Conservation (phyloP, 345 rosid species). For the Cardiospermum halicacabum region DNA sequence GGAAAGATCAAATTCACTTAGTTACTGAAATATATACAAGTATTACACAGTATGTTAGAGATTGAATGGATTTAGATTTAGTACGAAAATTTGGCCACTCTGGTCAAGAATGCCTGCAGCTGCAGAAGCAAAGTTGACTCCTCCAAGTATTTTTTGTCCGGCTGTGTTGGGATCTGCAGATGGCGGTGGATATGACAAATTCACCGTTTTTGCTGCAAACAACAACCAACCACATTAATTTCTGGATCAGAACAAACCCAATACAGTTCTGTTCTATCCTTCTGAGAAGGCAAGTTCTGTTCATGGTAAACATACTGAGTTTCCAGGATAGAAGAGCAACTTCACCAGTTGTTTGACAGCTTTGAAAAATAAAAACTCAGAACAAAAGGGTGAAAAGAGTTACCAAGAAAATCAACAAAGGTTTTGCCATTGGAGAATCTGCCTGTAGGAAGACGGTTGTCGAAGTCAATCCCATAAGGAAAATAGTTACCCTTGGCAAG, state of each 20-base stretch:
- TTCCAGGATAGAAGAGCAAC: no score
- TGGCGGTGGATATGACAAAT: constrained; percentile 54
- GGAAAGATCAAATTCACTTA: no score
- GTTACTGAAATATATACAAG: no score
- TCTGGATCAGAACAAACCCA: no score
- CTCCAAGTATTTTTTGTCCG: constrained; percentile 55
- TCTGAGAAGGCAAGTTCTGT: no score
- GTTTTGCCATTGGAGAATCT: constrained; percentile 78
- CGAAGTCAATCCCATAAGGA: constrained; percentile 82
- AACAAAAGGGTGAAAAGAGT: no score
- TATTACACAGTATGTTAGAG: no score
- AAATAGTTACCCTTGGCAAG: constrained; percentile 64
- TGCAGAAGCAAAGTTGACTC: constrained; percentile 84
- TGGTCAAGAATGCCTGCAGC: constrained; percentile 89
- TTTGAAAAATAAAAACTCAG: no score
- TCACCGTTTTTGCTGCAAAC: constrained; percentile 51
- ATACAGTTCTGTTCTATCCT: no score
- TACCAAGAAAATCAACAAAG: constrained; percentile 25
- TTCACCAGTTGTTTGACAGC: no score
- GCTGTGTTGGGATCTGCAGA: constrained; percentile 60
- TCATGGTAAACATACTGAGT: no score
- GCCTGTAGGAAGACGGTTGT: constrained; percentile 53
- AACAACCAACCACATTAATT: background rate
- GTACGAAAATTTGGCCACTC: constrained; percentile 70
- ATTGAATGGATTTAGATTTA: no score